Conservation (phyloP, 768 basidiomycete genomes). For the Amyloporia xantha region DNA sequence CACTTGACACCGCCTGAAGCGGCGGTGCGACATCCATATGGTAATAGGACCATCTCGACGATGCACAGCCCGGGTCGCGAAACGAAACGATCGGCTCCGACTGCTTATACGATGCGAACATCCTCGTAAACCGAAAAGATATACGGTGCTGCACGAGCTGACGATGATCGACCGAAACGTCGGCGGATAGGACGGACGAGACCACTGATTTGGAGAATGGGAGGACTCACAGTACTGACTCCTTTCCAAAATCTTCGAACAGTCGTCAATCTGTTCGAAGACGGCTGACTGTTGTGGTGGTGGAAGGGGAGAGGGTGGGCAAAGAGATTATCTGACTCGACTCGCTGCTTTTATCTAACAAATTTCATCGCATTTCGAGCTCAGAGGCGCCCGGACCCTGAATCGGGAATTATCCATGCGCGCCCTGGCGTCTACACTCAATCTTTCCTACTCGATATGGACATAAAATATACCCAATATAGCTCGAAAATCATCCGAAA, state of each 20-base stretch:
- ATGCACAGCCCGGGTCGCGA: conserved; percentile 1
- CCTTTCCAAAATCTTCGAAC: conserved; percentile 11
- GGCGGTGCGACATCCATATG: conserved; percentile 2
- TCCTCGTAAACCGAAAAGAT: background rate
- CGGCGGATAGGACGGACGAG: conserved; percentile 15
- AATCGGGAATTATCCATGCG: background rate
- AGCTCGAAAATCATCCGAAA: background rate
- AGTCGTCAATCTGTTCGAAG: conserved; percentile 15
- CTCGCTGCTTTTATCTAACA: conserved; percentile 12
- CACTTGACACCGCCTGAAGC: conserved; percentile 1
- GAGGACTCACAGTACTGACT: conserved; percentile 11
- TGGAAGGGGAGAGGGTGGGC: conserved; percentile 12
- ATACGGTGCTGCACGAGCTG: conserved; percentile 10
- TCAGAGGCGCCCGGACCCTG: conserved; percentile 22
- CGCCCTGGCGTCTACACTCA: background rate
- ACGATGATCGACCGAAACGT: conserved; percentile 10
- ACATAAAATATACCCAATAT: too few species aligned
- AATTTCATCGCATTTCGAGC: conserved; percentile 22
- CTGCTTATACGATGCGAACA: conserved; percentile 10
- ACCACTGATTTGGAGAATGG: conserved; percentile 8
- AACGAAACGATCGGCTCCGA: conserved; percentile 3
- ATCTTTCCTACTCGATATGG: too few species aligned
- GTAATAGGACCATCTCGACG: conserved; percentile 14
- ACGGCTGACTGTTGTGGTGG: conserved; percentile 14
- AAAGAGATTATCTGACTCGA: conserved; percentile 21